Conservation (phyloP, 352 stramenopile species). For the Globisporangium spinosum region DNA sequence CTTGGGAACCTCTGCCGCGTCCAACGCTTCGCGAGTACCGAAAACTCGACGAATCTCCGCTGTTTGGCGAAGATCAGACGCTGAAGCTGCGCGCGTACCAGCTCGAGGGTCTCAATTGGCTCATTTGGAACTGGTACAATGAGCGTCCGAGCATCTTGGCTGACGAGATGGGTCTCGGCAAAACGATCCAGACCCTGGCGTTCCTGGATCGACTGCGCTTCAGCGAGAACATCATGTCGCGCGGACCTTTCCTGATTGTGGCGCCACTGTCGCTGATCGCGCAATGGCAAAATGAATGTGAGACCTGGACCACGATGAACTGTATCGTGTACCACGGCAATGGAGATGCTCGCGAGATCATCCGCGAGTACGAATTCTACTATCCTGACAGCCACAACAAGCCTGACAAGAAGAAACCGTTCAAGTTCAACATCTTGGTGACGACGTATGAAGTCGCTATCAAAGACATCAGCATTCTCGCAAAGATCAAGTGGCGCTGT, state of each 20-base stretch:
- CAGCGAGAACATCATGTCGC: slow-evolving; percentile 87
- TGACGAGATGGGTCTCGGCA: slow-evolving; percentile 92
- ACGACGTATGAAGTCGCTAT: slow-evolving; percentile 91
- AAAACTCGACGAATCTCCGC: slow-evolving; percentile 76
- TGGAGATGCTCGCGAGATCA: slow-evolving; percentile 89
- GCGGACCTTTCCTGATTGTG: slow-evolving; percentile 97
- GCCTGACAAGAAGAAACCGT: slow-evolving; percentile 80
- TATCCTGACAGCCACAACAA: slow-evolving; percentile 63
- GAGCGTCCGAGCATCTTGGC: slow-evolving; percentile 84
- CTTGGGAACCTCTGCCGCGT: slow-evolving; percentile 54
- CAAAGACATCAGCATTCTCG: slow-evolving; percentile 90
- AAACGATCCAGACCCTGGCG: slow-evolving; percentile 90
- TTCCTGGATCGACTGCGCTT: slow-evolving; percentile 94
- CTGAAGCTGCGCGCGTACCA: slow-evolving; percentile 81
- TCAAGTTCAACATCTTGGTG: slow-evolving; percentile 88
- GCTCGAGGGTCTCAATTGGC: slow-evolving; percentile 87
- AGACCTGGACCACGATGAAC: slow-evolving; percentile 98
- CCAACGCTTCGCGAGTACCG: slow-evolving; percentile 81
- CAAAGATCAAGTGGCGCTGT: slow-evolving; percentile 92
- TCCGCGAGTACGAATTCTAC: slow-evolving; percentile 96
- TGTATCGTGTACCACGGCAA: slow-evolving; percentile 99
- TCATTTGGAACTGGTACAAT: slow-evolving; percentile 90
- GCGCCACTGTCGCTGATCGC: slow-evolving; percentile 97
- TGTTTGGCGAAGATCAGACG: slow-evolving; percentile 70
- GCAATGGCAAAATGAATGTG: slow-evolving; percentile 99